Base-by-base conservation (phyloP, 2,329 filamentous ascomycete species). In the Botryosphaeria agaves region DNA sequence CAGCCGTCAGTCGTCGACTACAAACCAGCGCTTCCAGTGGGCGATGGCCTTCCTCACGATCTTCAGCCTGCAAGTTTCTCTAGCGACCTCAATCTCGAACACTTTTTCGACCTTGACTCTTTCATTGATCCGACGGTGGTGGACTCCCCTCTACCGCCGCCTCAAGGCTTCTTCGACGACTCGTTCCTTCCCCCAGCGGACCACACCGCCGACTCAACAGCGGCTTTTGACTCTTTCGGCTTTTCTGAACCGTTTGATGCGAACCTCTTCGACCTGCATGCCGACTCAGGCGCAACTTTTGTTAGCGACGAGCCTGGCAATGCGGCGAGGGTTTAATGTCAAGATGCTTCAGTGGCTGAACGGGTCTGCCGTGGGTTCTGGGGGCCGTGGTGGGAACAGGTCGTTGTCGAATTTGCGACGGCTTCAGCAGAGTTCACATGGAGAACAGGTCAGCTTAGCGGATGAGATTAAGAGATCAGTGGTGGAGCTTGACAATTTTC, bases 51-150 rank as follows among this genome's bases (percentile, higher is more conserved):
- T n/a, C 17, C 28, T 29, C 14, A 29, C 19, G n/a, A 9, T 17
- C 11, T 6, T 29, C 16, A 29, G 14, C 15, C 28, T 29, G 11
- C 28, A 19, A 20, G 11, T 15, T 11, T 21, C 8, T 16, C 16
- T 11, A 9, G 27, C 14, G 35, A 42, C 41, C 47, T 17, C 39
- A 21, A 16, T 43, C 37, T 47, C 36, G 47, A 51, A 32, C 38
- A 41, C 41, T 44, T 51, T 38, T 49, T 49, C 44, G 50, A 55
- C 48, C 50, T 56, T 40, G 48, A 51, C 44, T 46, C 49, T 43
- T 53, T 55, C 45, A 44, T 45, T 51, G 51, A 47, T 46, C 48
- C 47, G 47, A 52, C n/a, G n/a, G n/a, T n/a, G n/a, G n/a, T n/a
- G n/a, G n/a, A n/a, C n/a, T n/a, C n/a, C n/a, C n/a, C n/a, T n/a